Conservation (phyloP, 768 basidiomycete species). For the Suillus spraguei region DNA sequence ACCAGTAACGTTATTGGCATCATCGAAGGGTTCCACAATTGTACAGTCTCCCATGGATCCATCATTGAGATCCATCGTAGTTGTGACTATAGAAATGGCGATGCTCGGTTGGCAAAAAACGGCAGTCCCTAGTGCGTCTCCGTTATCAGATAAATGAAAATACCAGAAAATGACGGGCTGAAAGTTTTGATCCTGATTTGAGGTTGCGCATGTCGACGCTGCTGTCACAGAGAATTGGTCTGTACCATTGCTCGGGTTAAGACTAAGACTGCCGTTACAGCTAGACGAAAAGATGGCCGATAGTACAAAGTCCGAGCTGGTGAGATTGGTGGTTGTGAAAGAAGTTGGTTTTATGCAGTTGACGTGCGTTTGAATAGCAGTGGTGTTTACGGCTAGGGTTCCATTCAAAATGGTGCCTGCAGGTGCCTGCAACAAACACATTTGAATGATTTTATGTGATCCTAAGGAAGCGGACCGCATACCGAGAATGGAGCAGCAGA, state of each 20-base stretch:
- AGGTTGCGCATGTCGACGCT: conserved; percentile 32
- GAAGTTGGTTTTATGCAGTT: conserved; percentile 48
- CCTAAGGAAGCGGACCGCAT: conserved; percentile 11
- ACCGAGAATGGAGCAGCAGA: conserved; percentile 57
- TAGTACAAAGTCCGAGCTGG: conserved; percentile 37
- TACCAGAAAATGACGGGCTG: conserved; percentile 74
- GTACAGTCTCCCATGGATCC: conserved; percentile 42
- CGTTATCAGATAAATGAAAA: conserved; percentile 38
- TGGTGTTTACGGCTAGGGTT: conserved; percentile 52
- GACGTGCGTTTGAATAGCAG: conserved; percentile 44
- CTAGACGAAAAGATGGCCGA: conserved; percentile 48
- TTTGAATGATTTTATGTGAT: neutral
- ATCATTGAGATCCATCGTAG: conserved; percentile 46
- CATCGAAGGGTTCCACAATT: conserved; percentile 28
- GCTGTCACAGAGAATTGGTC: conserved; percentile 55
- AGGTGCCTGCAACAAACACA: conserved; percentile 40
- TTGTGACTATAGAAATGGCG: conserved; percentile 42
- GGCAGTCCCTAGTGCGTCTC: conserved; percentile 43
- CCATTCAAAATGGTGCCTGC: conserved; percentile 49
- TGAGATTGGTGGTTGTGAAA: conserved; percentile 24
- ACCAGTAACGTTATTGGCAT: conserved; percentile 56
- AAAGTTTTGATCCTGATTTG: conserved; percentile 37
- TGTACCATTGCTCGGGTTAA: conserved; percentile 40
- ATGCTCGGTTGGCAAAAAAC: conserved; percentile 64
- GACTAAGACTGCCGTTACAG: conserved; percentile 42